phyloP scores from a whole-genome alignment of 306 rosid species.

The Fagus sylvatica region DNA sequence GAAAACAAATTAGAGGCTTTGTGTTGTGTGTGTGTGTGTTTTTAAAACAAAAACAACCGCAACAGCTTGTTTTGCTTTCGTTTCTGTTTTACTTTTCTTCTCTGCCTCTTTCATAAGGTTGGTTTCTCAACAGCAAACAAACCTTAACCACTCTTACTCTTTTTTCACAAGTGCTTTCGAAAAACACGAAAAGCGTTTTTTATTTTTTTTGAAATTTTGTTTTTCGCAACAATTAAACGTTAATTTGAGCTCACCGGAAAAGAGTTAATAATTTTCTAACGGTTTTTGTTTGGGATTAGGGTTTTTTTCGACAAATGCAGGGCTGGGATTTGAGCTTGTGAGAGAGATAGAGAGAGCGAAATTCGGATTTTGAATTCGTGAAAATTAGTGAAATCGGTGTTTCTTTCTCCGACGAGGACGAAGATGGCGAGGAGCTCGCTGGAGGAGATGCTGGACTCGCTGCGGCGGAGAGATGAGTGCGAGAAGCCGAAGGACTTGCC shows the following conservation, averaged over 20 bases:
- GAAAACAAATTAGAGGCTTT: conserved; percentile 6
- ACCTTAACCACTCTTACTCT: conserved; percentile 37
- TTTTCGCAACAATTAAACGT: neutral
- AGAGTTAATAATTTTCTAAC: conserved; percentile 1
- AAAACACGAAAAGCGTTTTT: conserved; percentile 7
- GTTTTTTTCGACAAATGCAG: conserved; percentile 18
- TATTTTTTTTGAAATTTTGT: neutral
- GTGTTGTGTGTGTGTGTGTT: too few species aligned
- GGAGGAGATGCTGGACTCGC: conserved; percentile 95
- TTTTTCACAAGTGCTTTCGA: conserved; percentile 26
- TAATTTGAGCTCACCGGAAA: conserved; percentile 12
- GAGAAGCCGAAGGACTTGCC: conserved; percentile 85
- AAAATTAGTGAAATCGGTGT: conserved; percentile 48
- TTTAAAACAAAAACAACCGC: conserved; percentile 20
- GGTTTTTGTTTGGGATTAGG: conserved; percentile 39
- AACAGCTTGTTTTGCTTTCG: conserved; percentile 12
- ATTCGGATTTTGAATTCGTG: conserved; percentile 14
- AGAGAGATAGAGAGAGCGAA: conserved; percentile 23
- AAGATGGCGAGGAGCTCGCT: conserved; percentile 75
- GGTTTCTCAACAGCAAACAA: conserved; percentile 37
- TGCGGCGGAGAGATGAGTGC: conserved; percentile 68
- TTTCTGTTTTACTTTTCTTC: conserved; percentile 18
- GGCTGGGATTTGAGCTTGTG: conserved; percentile 23
- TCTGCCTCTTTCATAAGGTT: conserved; percentile 36
- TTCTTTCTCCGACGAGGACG: conserved; percentile 50